Percentiles rank a stretch among this genome's conserved stretches.
phyloP scores from a whole-genome alignment of 805 yeast species.

The Starmerella gropengiesseri region DNA sequence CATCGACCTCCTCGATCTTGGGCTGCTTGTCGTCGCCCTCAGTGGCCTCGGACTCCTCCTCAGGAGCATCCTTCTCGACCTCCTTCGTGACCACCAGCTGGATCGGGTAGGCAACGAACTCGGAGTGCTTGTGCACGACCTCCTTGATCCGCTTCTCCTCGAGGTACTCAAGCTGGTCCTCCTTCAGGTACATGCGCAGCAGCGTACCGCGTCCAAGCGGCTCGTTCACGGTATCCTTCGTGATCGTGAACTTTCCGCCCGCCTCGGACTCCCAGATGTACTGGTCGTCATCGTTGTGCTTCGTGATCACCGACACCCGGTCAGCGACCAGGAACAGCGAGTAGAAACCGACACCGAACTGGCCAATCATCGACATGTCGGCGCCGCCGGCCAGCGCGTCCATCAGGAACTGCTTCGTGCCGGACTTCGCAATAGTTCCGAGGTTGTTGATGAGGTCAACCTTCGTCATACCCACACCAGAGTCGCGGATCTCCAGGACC shows the following conservation, averaged over 20 bases:
- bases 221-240: conserved; percentile 80
- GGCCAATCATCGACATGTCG: conserved; percentile 99
- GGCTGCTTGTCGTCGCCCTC: conserved; percentile 55
- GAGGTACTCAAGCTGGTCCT: conserved; percentile 96
- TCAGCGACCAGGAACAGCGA: conserved; percentile 98
- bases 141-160: conserved; percentile 99
- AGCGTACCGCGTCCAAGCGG: conserved; percentile 89
- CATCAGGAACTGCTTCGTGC: conserved; percentile 94
- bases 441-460: conserved; percentile 97
- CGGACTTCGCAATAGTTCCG: conserved; percentile 99
- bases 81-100: conserved; percentile 97
- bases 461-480: conserved; percentile 99
- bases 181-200: conserved; percentile 92
- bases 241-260: conserved; percentile 97
- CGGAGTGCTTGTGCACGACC: conserved; percentile 98
- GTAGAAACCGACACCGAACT: conserved; percentile 99
- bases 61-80: conserved; percentile 95
- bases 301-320: conserved; percentile 94
- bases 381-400: conserved; percentile 99
- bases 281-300: conserved; percentile 98
- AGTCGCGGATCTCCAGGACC: conserved; percentile 92
- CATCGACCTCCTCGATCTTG: conserved; percentile 66
- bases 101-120: conserved; percentile 97
- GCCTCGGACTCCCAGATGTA: conserved; percentile 99
- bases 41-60: conserved; percentile 50